Conservation (phyloP, 257 asterid species). For the Orobanche coerulescens region DNA sequence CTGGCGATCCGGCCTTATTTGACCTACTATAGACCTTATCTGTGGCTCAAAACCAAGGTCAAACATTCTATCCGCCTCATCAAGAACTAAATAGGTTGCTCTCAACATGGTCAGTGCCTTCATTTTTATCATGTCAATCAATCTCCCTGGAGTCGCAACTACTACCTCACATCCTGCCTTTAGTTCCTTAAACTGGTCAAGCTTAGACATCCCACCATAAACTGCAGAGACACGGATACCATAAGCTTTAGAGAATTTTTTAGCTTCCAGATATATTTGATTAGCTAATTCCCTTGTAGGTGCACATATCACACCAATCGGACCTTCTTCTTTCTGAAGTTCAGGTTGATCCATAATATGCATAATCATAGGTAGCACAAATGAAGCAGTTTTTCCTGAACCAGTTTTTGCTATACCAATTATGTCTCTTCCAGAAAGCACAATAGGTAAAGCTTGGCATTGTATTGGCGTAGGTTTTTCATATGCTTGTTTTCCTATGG, state of each 20-base stretch:
- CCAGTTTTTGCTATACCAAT: conserved; percentile 98
- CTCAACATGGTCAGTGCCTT: conserved; percentile 82
- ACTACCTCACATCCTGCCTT: conserved; percentile 98
- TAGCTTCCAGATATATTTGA: conserved; percentile 91
- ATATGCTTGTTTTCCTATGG: conserved; percentile 82
- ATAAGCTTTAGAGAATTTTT: conserved; percentile 74
- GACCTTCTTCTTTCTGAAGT: conserved; percentile 87
- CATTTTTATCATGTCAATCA: conserved; percentile 94
- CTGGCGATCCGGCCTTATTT: conserved; percentile 95
- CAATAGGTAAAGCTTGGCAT: conserved; percentile 90
- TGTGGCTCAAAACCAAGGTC: conserved; percentile 99
- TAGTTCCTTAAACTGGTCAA: conserved; percentile 91
- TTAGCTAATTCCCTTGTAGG: conserved; percentile 99
- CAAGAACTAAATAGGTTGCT: conserved; percentile 89
- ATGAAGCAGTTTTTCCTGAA: conserved; percentile 95
- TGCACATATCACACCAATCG: conserved; percentile 96
- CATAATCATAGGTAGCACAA: conserved; percentile 90
- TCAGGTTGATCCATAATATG: conserved; percentile 99
- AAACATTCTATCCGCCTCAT: conserved; percentile 98
- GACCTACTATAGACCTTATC: conserved; percentile 92
- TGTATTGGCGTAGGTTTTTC: conserved; percentile 94
- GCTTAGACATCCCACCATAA: conserved; percentile 98
- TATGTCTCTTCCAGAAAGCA: conserved; percentile 90
- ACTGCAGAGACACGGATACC: conserved; percentile 92
- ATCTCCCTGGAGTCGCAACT: conserved; percentile 95